These are phyloP conservation scores for Termitomyces sp. DNA, from an alignment of 768 basidiomycete species.

Conservation along the genomic window DNA sequence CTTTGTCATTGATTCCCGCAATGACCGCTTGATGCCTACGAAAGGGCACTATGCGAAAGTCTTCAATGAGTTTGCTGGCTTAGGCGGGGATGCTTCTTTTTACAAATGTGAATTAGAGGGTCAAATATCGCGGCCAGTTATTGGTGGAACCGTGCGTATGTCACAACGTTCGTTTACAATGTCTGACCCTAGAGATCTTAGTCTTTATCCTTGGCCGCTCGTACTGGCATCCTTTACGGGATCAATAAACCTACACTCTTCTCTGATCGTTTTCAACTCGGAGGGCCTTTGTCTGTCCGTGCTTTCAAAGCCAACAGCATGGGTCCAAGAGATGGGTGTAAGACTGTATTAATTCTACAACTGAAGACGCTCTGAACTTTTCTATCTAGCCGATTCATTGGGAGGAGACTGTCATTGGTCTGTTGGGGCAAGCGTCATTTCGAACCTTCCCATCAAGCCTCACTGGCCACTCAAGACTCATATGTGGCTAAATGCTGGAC, in stretches of 20 bases:
- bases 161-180: not conserved
- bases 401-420: slow-evolving; percentile 85
- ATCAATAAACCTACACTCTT: slow-evolving; percentile 51
- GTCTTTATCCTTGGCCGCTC: slow-evolving; percentile 71
- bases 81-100: slow-evolving; percentile 76
- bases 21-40: slow-evolving; percentile 60
- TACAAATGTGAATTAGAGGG: slow-evolving; percentile 68
- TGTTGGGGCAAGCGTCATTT: slow-evolving; percentile 67
- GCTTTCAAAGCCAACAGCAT: slow-evolving; percentile 71
- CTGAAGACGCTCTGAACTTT: not conserved
- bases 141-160: slow-evolving; percentile 51
- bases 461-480: slow-evolving; percentile 88
- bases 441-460: slow-evolving; percentile 62
- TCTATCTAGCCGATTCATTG: slow-evolving; percentile 64
- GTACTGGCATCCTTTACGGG: slow-evolving; percentile 66
- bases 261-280: slow-evolving; percentile 87
- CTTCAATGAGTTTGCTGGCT: slow-evolving; percentile 66
- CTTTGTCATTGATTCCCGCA: slow-evolving; percentile 69
- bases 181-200: slow-evolving; percentile 21
- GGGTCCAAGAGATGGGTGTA: slow-evolving; percentile 73
- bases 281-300: slow-evolving; percentile 83
- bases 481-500: slow-evolving; percentile 75
- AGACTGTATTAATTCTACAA: slow-evolving; percentile 11
- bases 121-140: slow-evolving; percentile 53
- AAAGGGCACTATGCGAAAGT: slow-evolving; percentile 58